phyloP scores from a whole-genome alignment of 805 yeast species.

The Jamesozyma hellenica region DNA sequence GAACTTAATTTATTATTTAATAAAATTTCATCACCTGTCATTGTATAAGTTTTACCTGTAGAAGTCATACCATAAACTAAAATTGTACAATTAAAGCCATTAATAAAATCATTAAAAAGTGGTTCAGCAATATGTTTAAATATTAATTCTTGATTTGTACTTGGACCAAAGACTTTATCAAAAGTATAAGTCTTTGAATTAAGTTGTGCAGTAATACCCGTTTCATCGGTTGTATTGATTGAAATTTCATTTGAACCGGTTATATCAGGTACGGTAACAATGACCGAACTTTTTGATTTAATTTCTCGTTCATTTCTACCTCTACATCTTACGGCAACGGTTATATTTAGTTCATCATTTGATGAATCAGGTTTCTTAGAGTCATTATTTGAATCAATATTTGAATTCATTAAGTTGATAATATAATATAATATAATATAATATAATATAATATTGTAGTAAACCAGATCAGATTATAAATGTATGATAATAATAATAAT shows the following conservation, averaged over 20 bases:
- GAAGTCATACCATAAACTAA: constrained; percentile 91
- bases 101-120: constrained; percentile 53
- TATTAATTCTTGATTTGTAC: constrained; percentile 58
- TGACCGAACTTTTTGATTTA: constrained; percentile 47
- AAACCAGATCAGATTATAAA: too few species aligned
- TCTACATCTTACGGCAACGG: constrained; percentile 55
- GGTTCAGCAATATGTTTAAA: constrained; percentile 61
- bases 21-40: constrained; percentile 56
- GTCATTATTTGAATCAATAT: neutral
- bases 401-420: neutral
- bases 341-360: constrained; percentile 39
- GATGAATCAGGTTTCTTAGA: neutral
- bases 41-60: constrained; percentile 74
- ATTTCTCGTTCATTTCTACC: constrained; percentile 52
- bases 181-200: constrained; percentile 53
- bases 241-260: constrained; percentile 39
- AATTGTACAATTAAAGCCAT: constrained; percentile 72
- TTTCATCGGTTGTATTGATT: constrained; percentile 34
- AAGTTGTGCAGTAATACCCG: constrained; percentile 33
- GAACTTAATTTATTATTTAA: constrained; percentile 30
- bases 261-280: constrained; percentile 42
- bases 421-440: neutral
- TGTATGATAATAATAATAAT: too few species aligned
- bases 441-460: too few species aligned
- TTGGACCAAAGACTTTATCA: constrained; percentile 77